Base-by-base conservation (phyloP, 2,329 filamentous ascomycete genomes). In the Aspergillus sp. region DNA sequence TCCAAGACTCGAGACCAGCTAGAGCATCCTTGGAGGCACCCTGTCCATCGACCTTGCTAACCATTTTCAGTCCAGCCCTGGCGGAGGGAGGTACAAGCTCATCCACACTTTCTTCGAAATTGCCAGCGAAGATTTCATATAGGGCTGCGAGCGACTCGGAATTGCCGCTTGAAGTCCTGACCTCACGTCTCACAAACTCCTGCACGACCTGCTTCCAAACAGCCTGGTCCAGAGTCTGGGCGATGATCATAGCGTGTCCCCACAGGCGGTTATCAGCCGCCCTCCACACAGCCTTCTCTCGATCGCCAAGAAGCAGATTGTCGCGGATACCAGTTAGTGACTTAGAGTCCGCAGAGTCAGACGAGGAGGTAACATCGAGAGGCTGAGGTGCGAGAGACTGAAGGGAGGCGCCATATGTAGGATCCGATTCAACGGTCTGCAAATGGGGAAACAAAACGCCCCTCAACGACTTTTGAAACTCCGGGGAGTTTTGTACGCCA, bases 231-330 rank as follows among this genome's bases (percentile, higher is more conserved):
- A 90, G 80, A 1, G 91, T 95, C 6, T 76, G 96, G 73, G 95
- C 89, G 36, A 99, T 88, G 18, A 99, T 81, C 83, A 99, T 89
- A 3, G 95, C 96, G 73, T 99, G 96, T 2, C 91, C 95, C 96
- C 96, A 99, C 3, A 99, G 80, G 48, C 93, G 86, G 72, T 93
- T 92, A 72, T 99, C 95, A 32, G 92, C 93, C 4, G 95, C 93
- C 62, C 89, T 83, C 93, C 93, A 98, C 0, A 96, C 90, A 5
- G 95, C 95, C 64, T 93, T 91, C 68, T 97, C 92, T 20, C 92
- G 85, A 47, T 98, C 88, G 9, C 96, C 95, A 54, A 85, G 80
- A 8, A 96, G 80, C 4, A 99, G 82, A 66, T 86, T 81, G 45
- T 82, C 86, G 26, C 90, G 88, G 47, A 98, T 81, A 57, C 87